Conservation (phyloP, 2,329 filamentous ascomycete species). For the Ustilaginoidea virens region DNA sequence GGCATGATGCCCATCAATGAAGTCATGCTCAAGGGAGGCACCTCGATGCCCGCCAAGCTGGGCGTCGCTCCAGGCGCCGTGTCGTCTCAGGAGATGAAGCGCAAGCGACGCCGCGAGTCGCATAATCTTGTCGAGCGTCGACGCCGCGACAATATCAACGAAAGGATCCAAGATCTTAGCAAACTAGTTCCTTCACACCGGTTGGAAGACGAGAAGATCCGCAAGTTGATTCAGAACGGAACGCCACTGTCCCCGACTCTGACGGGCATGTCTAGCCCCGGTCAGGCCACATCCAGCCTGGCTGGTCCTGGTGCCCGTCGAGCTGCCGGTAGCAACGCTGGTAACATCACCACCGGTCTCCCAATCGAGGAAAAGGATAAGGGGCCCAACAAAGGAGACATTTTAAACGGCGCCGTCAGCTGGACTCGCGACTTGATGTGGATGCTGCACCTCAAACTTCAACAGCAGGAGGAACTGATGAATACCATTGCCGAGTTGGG, state of each 20-base stretch:
- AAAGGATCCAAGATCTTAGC: conserved; percentile 91
- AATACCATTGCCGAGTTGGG: conserved; percentile 60
- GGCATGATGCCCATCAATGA: conserved; percentile 70
- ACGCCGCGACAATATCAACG: conserved; percentile 94
- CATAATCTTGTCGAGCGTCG: conserved; percentile 94
- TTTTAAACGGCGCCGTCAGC: conserved; percentile 89
- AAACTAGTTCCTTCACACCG: conserved; percentile 84
- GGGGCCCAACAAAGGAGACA: conserved; percentile 96
- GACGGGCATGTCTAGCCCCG: conserved; percentile 51
- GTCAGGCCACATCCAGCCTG: conserved; percentile 69
- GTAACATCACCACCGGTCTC: conserved; percentile 82
- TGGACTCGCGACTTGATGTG: conserved; percentile 98
- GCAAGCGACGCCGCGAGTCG: conserved; percentile 77
- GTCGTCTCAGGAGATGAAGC: conserved; percentile 85
- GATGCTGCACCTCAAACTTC: conserved; percentile 78
- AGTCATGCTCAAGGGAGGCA: conserved; percentile 73
- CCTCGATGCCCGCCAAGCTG: conserved; percentile 82
- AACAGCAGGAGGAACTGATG: conserved; percentile 77
- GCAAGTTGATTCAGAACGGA: conserved; percentile 87
- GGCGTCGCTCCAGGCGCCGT: conserved; percentile 35
- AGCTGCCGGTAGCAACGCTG: conserved; percentile 51
- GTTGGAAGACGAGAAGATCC: conserved; percentile 91
- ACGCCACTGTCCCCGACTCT: conserved; percentile 77
- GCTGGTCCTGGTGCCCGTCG: conserved; percentile 73
- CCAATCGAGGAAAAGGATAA: conserved; percentile 97